Evolutionary conservation across 148 eudicot species (phyloP), one percentile per base, ranked within the genome.

Genomic region (Chenopodium formosanum): DNA sequence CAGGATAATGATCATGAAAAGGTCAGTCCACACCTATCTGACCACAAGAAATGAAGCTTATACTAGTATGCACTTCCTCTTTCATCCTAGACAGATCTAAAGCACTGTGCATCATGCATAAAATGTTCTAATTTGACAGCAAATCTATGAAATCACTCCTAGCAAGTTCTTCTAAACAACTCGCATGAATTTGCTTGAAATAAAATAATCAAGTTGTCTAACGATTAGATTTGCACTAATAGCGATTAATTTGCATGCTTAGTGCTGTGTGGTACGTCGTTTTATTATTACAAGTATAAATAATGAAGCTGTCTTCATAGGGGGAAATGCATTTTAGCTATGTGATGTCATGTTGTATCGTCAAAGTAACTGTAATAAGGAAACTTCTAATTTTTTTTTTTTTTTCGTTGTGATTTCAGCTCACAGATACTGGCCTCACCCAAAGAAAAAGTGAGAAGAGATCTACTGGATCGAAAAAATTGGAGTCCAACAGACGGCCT

Each of bases 1-100:
- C 52, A 82, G 44, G 85, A 77, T 81, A 52, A 80, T 77, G 79
- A 66, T 74, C 82, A 74, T 82, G 84, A 64, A 82, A 88, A 83
- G 87, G 87, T 87, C 80, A 87, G 90, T 81, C 84, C 63, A 25
- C 37, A 65, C 73, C 83, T 81, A 78, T 46, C 27, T 69, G 32
- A 75, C 71, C 19, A 65, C 47, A 67, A 58, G 58, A 84, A 40
- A 40, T 40, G 44, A 40, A 67, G 70, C 76, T 76, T 65, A 53
- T 50, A 76, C 82, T 62, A 72, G 73, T 73, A 20, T 74, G 32
- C 44, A 19, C 34, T 68, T 47, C 44, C 52, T 4, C 78, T 72
- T 63, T 72, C 81, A 9, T 13, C 74, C 19, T 40, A 67, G 2
- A 17, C 25, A 74, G n/a, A 14, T 25, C 62, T 71, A 27, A 66